Conservation (phyloP, 306 rosid species). For the Rubus idaeus region DNA sequence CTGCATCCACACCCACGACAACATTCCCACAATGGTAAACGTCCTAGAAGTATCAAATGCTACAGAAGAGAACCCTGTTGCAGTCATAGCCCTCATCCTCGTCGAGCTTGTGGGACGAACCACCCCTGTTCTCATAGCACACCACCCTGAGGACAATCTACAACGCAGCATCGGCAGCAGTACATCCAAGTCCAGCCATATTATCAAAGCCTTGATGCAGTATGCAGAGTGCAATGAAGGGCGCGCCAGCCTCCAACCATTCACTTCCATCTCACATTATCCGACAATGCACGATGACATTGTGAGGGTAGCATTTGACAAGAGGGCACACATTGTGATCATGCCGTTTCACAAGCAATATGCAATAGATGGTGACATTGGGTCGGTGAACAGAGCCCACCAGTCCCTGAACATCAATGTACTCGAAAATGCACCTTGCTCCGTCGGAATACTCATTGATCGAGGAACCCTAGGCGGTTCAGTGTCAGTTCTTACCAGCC, state of each 20-base stretch:
- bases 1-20: constrained; percentile 46
- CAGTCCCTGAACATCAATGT: constrained; percentile 42
- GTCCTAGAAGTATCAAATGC: constrained; percentile 64
- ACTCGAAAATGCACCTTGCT: constrained; percentile 61
- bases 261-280: constrained; percentile 49
- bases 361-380: constrained; percentile 57
- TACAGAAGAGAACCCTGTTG: constrained; percentile 39
- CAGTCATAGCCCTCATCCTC: constrained; percentile 47
- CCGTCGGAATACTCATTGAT: constrained; percentile 65
- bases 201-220: constrained; percentile 52
- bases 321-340: constrained; percentile 43
- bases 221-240: constrained; percentile 42
- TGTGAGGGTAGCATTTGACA: constrained; percentile 39
- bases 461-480: constrained; percentile 39
- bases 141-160: constrained; percentile 25
- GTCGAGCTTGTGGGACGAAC: constrained; percentile 53
- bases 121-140: constrained; percentile 52
- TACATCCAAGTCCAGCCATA: constrained; percentile 26
- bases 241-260: constrained; percentile 34
- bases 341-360: constrained; percentile 65
- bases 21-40: constrained; percentile 47
- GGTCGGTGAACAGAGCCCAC: constrained; percentile 27
- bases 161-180: not conserved
- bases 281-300: constrained; percentile 43
- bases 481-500: constrained; percentile 20